Percentiles rank a stretch among this genome's conserved stretches.
phyloP scores from a whole-genome alignment of 305 asterid genomes.

The Solanum chacoense region DNA sequence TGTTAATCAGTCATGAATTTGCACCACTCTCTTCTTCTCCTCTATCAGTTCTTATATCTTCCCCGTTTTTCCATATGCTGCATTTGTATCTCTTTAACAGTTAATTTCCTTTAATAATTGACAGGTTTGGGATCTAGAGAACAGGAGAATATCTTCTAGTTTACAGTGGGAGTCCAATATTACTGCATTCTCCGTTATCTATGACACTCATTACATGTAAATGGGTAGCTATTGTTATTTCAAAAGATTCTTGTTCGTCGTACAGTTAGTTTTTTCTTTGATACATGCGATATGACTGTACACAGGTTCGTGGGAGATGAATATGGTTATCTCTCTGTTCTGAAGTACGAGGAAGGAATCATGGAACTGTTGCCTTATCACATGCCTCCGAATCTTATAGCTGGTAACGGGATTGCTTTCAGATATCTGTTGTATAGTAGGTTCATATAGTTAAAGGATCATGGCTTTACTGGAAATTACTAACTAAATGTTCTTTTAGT shows the following conservation, averaged over 20 bases:
- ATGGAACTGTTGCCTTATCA: constrained; percentile 64
- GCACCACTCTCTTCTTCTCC: neutral
- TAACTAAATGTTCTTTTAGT: neutral
- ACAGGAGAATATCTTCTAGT: constrained; percentile 48
- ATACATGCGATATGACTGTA: constrained; percentile 9
- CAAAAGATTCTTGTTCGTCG: neutral
- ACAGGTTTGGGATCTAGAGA: constrained; percentile 96
- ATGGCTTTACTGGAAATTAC: neutral
- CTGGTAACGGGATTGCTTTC: constrained; percentile 46
- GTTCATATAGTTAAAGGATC: neutral
- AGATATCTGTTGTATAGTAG: neutral
- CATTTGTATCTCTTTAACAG: neutral
- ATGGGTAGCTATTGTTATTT: constrained; percentile 11
- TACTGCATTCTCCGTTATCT: constrained; percentile 72
- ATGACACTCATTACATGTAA: constrained; percentile 85
- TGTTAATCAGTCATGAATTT: neutral
- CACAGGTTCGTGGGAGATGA: constrained; percentile 85
- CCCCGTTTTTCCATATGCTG: neutral
- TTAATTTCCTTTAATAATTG: constrained; percentile 4
- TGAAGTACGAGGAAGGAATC: constrained; percentile 59
- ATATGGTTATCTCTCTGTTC: constrained; percentile 76
- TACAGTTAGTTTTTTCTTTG: constrained; percentile 4
- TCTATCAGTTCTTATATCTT: neutral
- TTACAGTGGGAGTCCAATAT: constrained; percentile 90
- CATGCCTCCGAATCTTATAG: constrained; percentile 68